phyloP scores from a whole-genome alignment of 1,284 basidiomycete genomes.

The Irpex sp. region DNA sequence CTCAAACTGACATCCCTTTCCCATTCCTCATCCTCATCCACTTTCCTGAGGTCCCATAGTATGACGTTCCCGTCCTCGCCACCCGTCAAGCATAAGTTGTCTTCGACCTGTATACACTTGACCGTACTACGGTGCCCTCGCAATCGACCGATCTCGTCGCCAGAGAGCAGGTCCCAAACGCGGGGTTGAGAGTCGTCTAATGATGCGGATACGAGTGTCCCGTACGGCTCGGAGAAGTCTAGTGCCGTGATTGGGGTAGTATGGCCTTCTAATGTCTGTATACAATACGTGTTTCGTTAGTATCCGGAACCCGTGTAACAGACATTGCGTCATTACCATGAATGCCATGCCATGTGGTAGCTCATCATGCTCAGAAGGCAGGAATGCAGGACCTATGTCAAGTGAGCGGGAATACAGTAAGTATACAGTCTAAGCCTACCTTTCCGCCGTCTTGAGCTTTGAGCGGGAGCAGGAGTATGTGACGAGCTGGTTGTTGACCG shows the following conservation, averaged over 20 bases:
- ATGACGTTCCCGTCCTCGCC: conserved; percentile 83
- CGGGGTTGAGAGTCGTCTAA: conserved; percentile 75
- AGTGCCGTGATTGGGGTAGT: conserved; percentile 82
- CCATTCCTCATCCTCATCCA: conserved; percentile 75
- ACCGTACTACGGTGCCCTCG: conserved; percentile 79
- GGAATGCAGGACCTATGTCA: conserved; percentile 79
- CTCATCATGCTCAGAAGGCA: conserved; percentile 97
- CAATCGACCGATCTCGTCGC: conserved; percentile 77
- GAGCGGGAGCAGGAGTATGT: conserved; percentile 38
- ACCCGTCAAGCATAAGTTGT: conserved; percentile 88
- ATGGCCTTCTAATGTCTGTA: conserved; percentile 79
- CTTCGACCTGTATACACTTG: conserved; percentile 93
- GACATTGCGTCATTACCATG: conserved; percentile 61
- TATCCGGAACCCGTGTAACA: conserved; percentile 1
- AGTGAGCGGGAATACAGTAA: not conserved
- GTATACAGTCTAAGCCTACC: conserved; percentile 35
- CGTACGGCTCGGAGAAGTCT: conserved; percentile 97
- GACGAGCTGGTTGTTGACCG: conserved; percentile 38
- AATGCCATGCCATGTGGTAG: conserved; percentile 93
- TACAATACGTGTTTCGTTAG: not conserved
- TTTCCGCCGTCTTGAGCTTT: conserved; percentile 73
- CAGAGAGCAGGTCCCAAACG: conserved; percentile 87
- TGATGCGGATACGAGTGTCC: conserved; percentile 85
- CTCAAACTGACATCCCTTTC: conserved; percentile 52
- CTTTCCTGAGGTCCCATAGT: conserved; percentile 84